Evolutionary conservation across 805 yeast species (phyloP).

Genomic region (Saturnispora dispora): DNA sequence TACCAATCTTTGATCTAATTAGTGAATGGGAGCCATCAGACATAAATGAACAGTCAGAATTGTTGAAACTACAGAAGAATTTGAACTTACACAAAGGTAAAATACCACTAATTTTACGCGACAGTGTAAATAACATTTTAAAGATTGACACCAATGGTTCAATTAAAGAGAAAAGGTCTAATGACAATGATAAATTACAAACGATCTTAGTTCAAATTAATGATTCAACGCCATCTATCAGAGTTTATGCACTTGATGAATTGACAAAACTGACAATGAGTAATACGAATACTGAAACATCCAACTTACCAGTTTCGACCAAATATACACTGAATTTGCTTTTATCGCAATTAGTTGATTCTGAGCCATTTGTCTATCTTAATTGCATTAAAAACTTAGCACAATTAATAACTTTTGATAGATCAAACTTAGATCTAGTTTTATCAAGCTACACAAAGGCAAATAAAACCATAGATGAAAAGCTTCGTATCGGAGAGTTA

Average conservation of each 20-base stretch:
- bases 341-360: slow-evolving; percentile 55
- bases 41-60: slow-evolving; percentile 3
- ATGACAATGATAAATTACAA: slow-evolving; percentile 35
- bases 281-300: slow-evolving; percentile 21
- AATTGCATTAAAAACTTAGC: slow-evolving; percentile 77
- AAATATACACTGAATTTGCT: slow-evolving; percentile 55
- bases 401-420: slow-evolving; percentile 40
- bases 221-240: slow-evolving; percentile 74
- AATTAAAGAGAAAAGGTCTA: slow-evolving; percentile 9
- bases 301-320: background rate
- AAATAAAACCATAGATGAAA: slow-evolving; percentile 41
- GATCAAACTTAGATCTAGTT: slow-evolving; percentile 8
- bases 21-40: background rate
- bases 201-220: slow-evolving; percentile 59
- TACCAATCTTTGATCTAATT: slow-evolving; percentile 11
- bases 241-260: slow-evolving; percentile 75
- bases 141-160: background rate
- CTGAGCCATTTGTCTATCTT: slow-evolving; percentile 81
- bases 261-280: slow-evolving; percentile 40
- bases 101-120: slow-evolving; percentile 3
- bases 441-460: slow-evolving; percentile 10
- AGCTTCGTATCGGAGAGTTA: slow-evolving; percentile 80
- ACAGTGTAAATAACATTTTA: slow-evolving; percentile 3
- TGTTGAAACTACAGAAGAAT: slow-evolving; percentile 10
- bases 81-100: background rate